Evolutionary conservation across 1,284 basidiomycete genomes (phyloP).

Genomic region (Fomitopsis palustris): DNA sequence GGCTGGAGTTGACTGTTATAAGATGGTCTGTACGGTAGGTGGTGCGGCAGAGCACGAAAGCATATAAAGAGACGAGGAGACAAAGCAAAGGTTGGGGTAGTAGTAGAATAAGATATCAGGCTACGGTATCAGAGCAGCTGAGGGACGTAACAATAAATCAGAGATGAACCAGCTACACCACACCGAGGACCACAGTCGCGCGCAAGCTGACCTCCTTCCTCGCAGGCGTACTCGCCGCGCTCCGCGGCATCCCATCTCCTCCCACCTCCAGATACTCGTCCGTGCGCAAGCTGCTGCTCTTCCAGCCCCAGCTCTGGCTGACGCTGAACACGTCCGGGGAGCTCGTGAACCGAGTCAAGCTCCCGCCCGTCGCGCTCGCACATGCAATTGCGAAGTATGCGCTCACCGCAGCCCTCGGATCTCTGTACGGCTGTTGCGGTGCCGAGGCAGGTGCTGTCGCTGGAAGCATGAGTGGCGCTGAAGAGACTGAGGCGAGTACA

Average conservation of each 20-base stretch:
- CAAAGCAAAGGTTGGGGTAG: not conserved
- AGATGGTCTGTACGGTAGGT: not conserved
- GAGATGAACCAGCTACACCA: conserved; percentile 43
- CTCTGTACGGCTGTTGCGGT: conserved; percentile 68
- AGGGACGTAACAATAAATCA: not conserved
- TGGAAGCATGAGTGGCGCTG: conserved; percentile 28
- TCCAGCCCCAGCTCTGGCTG: conserved; percentile 82
- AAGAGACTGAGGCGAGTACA: conserved; percentile 6
- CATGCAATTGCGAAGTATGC: conserved; percentile 87
- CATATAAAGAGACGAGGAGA: not conserved
- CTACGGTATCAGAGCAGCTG: not conserved
- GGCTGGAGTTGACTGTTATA: not conserved
- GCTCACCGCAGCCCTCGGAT: conserved; percentile 62
- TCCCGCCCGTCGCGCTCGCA: conserved; percentile 76
- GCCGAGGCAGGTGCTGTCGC: conserved; percentile 39
- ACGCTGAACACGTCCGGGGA: conserved; percentile 84
- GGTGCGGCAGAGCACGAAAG: not conserved
- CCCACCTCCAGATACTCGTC: conserved; percentile 57
- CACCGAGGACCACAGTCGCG: conserved; percentile 71
- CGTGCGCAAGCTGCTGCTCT: conserved; percentile 60
- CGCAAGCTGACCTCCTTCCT: conserved; percentile 59
- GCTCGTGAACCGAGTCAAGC: conserved; percentile 81
- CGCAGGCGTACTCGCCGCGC: conserved; percentile 23
- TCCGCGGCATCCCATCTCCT: conserved; percentile 34
- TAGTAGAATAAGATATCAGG: not conserved